phyloP scores from a whole-genome alignment of 2,329 filamentous ascomycete species.

The Cladosporium colombiae region DNA sequence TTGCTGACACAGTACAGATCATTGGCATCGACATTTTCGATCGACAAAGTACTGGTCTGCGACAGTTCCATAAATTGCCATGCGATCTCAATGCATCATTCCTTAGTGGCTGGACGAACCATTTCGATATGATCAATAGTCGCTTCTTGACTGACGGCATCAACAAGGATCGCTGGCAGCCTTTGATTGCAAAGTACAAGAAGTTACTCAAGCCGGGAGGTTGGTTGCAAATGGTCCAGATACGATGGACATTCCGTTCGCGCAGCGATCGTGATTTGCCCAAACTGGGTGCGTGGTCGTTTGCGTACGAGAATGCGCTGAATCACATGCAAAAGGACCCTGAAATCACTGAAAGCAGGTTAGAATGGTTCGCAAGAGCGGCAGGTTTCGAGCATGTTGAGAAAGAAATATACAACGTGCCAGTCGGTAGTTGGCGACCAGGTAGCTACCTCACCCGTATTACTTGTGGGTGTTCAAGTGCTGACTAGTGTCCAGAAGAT shows the following conservation, averaged over 20 bases:
- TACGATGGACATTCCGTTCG: not conserved
- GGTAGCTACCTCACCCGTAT: not conserved
- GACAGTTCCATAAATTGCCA: not conserved
- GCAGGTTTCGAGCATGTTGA: not conserved
- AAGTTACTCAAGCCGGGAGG: not conserved
- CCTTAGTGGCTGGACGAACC: not conserved
- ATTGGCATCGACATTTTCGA: slow-evolving; percentile 5
- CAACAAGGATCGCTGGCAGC: not conserved
- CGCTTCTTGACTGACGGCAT: slow-evolving; percentile 6
- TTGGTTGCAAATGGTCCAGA: slow-evolving; percentile 13
- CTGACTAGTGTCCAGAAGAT: not conserved
- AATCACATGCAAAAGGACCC: not conserved
- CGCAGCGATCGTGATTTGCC: not conserved
- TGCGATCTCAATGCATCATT: slow-evolving; percentile 4
- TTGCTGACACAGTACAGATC: not conserved
- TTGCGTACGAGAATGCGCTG: not conserved
- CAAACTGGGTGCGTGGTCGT: not conserved
- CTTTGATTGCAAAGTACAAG: not conserved
- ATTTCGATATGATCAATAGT: slow-evolving; percentile 15
- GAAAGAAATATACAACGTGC: not conserved
- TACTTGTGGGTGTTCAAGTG: not conserved
- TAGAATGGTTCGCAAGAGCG: not conserved
- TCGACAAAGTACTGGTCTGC: not conserved
- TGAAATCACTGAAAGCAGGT: not conserved
- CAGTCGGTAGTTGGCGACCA: not conserved